phyloP scores from a whole-genome alignment of 306 rosid species.

The Luffa aegyptiaca region DNA sequence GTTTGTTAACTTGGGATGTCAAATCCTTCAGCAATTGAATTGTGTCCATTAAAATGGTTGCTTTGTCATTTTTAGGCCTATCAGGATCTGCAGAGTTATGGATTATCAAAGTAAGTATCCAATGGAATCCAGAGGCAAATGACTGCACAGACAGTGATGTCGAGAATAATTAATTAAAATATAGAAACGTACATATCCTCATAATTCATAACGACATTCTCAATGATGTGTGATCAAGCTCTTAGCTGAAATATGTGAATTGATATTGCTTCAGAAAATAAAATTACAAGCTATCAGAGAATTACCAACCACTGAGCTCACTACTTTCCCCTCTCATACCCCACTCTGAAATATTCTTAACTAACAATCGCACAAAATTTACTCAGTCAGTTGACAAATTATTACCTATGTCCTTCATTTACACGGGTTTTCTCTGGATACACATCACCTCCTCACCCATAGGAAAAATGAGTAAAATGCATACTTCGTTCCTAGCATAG shows the following conservation, averaged over 20 bases:
- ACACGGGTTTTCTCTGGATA: neutral
- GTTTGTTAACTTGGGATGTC: slow-evolving; percentile 60
- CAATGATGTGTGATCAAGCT: neutral
- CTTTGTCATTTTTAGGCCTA: slow-evolving; percentile 87
- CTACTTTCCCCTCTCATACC: neutral
- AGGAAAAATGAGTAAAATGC: neutral
- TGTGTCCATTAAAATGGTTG: slow-evolving; percentile 68
- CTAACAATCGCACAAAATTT: neutral
- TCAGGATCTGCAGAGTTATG: slow-evolving; percentile 61
- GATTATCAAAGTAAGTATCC: neutral
- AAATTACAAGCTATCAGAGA: neutral
- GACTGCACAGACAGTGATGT: neutral
- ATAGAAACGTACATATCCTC: neutral
- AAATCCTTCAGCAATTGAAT: slow-evolving; percentile 84
- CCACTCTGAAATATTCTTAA: neutral
- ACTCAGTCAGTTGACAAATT: neutral
- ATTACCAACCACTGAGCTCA: neutral
- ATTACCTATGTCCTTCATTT: neutral
- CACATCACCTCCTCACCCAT: neutral
- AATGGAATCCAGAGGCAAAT: neutral
- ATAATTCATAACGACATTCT: neutral
- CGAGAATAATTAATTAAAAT: neutral
- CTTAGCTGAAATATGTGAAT: neutral
- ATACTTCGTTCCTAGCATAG: neutral
- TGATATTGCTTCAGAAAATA: neutral